Base-by-base conservation (phyloP, 176 grass and related monocot species). In the Zizania latifolia region DNA sequence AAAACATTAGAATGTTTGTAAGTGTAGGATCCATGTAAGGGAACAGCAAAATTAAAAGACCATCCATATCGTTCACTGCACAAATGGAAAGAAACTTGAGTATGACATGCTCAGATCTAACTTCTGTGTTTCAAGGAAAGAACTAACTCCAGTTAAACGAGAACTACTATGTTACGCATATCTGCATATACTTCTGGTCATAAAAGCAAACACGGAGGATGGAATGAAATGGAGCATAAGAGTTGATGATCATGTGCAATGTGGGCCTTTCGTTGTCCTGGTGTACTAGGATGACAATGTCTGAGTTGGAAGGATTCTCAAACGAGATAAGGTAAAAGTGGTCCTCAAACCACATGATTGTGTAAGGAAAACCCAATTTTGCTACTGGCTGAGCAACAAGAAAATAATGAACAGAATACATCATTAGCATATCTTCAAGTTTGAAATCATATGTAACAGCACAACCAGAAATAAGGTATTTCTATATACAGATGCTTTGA, bases 321-420 rank as follows among this genome's bases (percentile, higher is more conserved):
- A 62, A 68, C 31, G 29, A 78, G 80, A 41, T 45, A 74, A 73
- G 62, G 58, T 8, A 74, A 79, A 60, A 74, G 80, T 79, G 68
- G 81, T 31, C 75, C 81, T 27, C 37, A 31, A 54, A 59, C 32
- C 62, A 80, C 76, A 80, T 75, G 81, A 64, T 70, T 63, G 62
- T 79, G 41, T 68, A 85, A 67, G 75, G 67, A 86, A 86, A 21
- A 79, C 35, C 58, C 70, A 16, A 37, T 1, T 32, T 75, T 15
- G 35, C 63, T 51, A 45, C 69, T 38, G 57, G 16, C 38, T 41
- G 72, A 51, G 27, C 23, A 51, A 75, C 29, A 58, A 85, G 30
- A 82, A 84, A 57, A 63, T 36, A 80, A 70, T 32, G 64, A 31
- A 26, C 5, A 71, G 71, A 78, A 22, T 10, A 78, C 39, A 46